Evolutionary conservation across 2,329 filamentous ascomycete genomes (phyloP).

Genomic region (Aureobasidium leucospermi): DNA sequence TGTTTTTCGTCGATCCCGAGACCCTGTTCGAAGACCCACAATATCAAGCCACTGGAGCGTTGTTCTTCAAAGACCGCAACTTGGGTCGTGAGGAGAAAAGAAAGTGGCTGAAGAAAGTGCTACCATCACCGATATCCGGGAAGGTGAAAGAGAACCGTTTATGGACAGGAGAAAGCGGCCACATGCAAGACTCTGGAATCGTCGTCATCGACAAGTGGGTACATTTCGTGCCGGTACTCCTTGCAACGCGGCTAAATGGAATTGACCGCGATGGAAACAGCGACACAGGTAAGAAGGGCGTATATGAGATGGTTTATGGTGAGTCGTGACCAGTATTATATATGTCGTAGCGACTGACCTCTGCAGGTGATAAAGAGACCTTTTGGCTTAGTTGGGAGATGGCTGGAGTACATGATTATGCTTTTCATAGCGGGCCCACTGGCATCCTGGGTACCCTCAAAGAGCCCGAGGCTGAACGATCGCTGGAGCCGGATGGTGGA

Average conservation of each 20-base stretch:
- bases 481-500: not conserved
- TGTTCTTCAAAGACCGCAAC: slow-evolving; percentile 41
- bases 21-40: slow-evolving; percentile 35
- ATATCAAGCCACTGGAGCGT: slow-evolving; percentile 35
- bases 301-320: slow-evolving; percentile 35
- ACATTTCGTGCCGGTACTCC: slow-evolving; percentile 37
- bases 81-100: slow-evolving; percentile 34
- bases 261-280: slow-evolving; percentile 37
- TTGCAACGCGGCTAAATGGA: slow-evolving; percentile 36
- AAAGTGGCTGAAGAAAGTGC: slow-evolving; percentile 34
- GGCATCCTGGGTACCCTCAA: slow-evolving; percentile 24
- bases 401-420: slow-evolving; percentile 34
- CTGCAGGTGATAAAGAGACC: slow-evolving; percentile 36
- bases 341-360: not conserved
- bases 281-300: slow-evolving; percentile 31
- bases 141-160: slow-evolving; percentile 32
- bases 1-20: slow-evolving; percentile 38
- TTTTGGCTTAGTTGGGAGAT: slow-evolving; percentile 43
- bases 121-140: slow-evolving; percentile 37
- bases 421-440: slow-evolving; percentile 36
- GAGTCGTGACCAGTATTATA: not conserved
- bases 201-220: slow-evolving; percentile 41
- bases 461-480: too few species aligned
- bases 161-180: slow-evolving; percentile 32
- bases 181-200: slow-evolving; percentile 41